Conservation (phyloP, 2,329 filamentous ascomycete genomes). For the Epichloe scottii region DNA sequence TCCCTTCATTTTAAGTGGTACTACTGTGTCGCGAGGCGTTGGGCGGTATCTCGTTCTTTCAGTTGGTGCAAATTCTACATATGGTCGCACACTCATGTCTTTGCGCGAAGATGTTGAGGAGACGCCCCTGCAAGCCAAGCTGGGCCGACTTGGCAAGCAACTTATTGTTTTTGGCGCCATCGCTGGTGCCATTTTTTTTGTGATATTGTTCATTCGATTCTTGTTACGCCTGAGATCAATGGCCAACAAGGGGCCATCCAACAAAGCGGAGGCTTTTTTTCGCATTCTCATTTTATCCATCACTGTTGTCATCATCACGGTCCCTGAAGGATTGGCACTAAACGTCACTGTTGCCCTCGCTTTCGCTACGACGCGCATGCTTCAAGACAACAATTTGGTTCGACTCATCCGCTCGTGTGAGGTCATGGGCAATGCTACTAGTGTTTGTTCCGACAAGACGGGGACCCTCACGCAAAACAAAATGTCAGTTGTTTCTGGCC, state of each 20-base stretch:
- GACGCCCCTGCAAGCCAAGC: conserved; percentile 65
- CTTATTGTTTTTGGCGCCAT: conserved; percentile 37
- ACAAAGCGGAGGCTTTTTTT: conserved; percentile 44
- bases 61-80: conserved; percentile 59
- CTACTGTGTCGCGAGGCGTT: conserved; percentile 63
- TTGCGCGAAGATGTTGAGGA: conserved; percentile 65
- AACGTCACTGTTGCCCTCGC: conserved; percentile 50
- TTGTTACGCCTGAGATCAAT: conserved; percentile 19
- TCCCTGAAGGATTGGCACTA: conserved; percentile 47
- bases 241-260: conserved; percentile 28
- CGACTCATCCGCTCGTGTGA: conserved; percentile 47
- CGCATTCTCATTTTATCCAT: conserved; percentile 46
- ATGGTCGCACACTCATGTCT: conserved; percentile 69
- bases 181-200: conserved; percentile 29
- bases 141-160: conserved; percentile 66
- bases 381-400: conserved; percentile 50
- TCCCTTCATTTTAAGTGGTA: conserved; percentile 70
- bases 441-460: conserved; percentile 54
- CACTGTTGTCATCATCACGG: conserved; percentile 46
- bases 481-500: conserved; percentile 48
- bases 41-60: conserved; percentile 66
- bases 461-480: conserved; percentile 53
- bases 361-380: conserved; percentile 50
- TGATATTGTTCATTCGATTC: conserved; percentile 28
- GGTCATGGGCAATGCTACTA: conserved; percentile 52